Evolutionary conservation across 2,329 filamentous ascomycete species (phyloP).

Genomic region (Exophiala calicioides): DNA sequence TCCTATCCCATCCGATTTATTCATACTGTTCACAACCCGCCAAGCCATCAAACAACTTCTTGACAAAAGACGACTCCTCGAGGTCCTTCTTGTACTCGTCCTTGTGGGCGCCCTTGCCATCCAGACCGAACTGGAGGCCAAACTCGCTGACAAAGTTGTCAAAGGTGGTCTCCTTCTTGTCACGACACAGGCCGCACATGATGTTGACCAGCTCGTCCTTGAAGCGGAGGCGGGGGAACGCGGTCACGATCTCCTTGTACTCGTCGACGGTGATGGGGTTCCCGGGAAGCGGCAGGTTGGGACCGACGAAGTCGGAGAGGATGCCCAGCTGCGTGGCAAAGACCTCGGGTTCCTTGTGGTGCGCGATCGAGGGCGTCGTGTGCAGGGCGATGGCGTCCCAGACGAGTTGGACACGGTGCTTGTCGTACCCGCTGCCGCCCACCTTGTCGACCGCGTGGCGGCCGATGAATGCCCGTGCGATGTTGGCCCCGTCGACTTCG

Average conservation of each 20-base stretch:
- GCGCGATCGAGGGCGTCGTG: constrained; percentile 29
- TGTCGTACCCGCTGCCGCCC: too few relatives aligned
- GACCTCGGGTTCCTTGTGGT: constrained; percentile 30
- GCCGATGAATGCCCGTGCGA: constrained; percentile 42
- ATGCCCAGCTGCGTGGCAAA: constrained; percentile 23
- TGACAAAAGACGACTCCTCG: constrained; percentile 11
- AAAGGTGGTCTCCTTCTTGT: constrained; percentile 40
- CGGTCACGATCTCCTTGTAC: constrained; percentile 35
- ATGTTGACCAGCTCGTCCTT: constrained; percentile 36
- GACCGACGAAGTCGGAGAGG: constrained; percentile 26
- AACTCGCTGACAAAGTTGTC: constrained; percentile 40
- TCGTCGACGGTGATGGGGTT: constrained; percentile 35
- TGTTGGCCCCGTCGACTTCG: constrained; percentile 54
- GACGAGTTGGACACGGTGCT: constrained; percentile 47
- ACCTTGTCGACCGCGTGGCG: too few relatives aligned
- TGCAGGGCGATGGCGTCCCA: constrained; percentile 53
- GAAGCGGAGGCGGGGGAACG: constrained; percentile 38
- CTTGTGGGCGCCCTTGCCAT: constrained; percentile 20
- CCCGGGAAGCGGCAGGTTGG: constrained; percentile 24
- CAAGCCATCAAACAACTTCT: constrained; percentile 10
- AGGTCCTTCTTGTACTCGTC: constrained; percentile 13
- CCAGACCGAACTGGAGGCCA: constrained; percentile 26
- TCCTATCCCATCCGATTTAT: not conserved
- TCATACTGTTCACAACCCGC: constrained; percentile 17
- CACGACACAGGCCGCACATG: constrained; percentile 39